A percentile compares a stretch with the other conserved stretches of the same genome.
phyloP scores from a whole-genome alignment of 2,329 filamentous ascomycete genomes.

The Penicillium fuscoglaucum region DNA sequence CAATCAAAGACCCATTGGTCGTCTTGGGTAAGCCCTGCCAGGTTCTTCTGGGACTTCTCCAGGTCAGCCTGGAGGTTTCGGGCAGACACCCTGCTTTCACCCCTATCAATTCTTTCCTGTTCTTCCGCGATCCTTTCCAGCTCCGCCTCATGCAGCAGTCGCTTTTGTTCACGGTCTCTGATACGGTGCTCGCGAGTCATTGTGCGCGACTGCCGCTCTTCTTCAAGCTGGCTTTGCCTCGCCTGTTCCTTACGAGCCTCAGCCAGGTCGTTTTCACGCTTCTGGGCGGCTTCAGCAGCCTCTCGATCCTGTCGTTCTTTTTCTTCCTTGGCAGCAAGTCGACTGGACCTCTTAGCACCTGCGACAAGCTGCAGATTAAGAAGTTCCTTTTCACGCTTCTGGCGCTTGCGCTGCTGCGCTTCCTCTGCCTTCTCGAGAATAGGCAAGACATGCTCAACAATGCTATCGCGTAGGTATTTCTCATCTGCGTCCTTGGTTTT shows the following conservation, averaged over 20 bases:
- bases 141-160: conserved; percentile 81
- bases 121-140: conserved; percentile 76
- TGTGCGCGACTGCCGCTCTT: conserved; percentile 75
- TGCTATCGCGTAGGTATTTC: conserved; percentile 68
- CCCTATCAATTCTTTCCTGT: conserved; percentile 60
- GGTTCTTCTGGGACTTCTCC: conserved; percentile 72
- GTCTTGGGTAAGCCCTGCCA: conserved; percentile 72
- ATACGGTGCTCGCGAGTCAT: conserved; percentile 82
- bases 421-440: conserved; percentile 76
- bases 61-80: conserved; percentile 80
- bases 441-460: conserved; percentile 78
- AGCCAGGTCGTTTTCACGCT: conserved; percentile 62
- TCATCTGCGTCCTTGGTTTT: conserved; percentile 83
- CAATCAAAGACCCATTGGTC: conserved; percentile 96
- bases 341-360: conserved; percentile 89
- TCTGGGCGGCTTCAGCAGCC: conserved; percentile 68
- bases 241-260: conserved; percentile 62
- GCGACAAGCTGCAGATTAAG: conserved; percentile 81
- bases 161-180: conserved; percentile 80
- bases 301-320: conserved; percentile 73
- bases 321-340: conserved; percentile 79
- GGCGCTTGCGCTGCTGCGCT: conserved; percentile 67
- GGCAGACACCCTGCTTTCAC: conserved; percentile 68
- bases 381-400: conserved; percentile 76
- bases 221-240: conserved; percentile 63